Base-by-base conservation (phyloP, 768 basidiomycete species). In the Boletus subcaerulescens region DNA sequence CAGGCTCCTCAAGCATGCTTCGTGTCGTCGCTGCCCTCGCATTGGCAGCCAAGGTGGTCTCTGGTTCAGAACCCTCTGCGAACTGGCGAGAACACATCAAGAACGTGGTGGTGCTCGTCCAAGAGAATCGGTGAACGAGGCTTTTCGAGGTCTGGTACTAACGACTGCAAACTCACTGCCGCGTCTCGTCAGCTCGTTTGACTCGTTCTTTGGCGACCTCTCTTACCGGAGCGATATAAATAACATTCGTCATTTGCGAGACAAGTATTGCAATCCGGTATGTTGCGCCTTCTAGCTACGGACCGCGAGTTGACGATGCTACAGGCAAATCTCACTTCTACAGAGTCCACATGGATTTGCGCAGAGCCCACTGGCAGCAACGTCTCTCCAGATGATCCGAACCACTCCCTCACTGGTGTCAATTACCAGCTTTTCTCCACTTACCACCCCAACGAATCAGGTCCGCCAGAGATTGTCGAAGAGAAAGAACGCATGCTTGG, bases 131-230 rank as follows among this genome's bases (percentile, higher is more conserved):
- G 65, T 65, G 33, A 64, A 42, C 17, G 4, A 40, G 12, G 22
- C 35, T 26, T 20, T 18, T 5, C 33, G 14, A 33, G 33, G 7
- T 42, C 3, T 39, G 12, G 11, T 14, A 2, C 10, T 45, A 7
- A 17, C 13, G 13, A 11, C n/a, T 3, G 8, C 31, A 2, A 24
- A 50, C 48, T 48, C 14, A 48, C 9, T 4, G 2, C 41, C 9
- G 11, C 2, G n/a, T 38, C 18, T 29, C 9, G 5, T 38, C 36
- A 65, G 65, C 2, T 67, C 65, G 7, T 65, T 67, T 22, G 65
- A 67, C 54, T 62, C 54, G 26, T 58, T 65, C 52, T 67, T 65
- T 48, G 65, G 65, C 12, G 62, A 66, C 20, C 65, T 66, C 46
- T 67, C 65, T 2, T 67, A 62, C 41, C 60, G 65, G 10, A 33